Evolutionary conservation across 192 early-diverging fungal genomes (phyloP).

Genomic region (Mortierella hygrophila): DNA sequence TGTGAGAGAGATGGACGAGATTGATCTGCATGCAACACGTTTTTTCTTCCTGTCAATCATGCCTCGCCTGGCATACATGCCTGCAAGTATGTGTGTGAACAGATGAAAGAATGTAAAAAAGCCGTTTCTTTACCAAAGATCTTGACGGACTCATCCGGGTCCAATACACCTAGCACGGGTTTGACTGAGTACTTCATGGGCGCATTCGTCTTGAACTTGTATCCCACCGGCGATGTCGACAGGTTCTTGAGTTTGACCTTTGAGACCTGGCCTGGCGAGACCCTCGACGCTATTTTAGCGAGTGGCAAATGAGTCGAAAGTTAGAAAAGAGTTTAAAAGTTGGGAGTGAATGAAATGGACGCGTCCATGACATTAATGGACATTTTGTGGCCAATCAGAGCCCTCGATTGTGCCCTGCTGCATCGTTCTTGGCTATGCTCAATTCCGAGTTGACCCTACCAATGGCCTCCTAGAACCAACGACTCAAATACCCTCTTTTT

Average conservation of each 20-base stretch:
- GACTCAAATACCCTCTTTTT: not conserved
- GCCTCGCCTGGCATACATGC: not conserved
- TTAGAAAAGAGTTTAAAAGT: not conserved
- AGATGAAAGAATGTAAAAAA: not conserved
- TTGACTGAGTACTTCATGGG: conserved; percentile 59
- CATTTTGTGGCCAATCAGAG: conserved; percentile 14
- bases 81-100: not conserved
- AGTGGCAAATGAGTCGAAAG: not conserved
- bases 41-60: no score
- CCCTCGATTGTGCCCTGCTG: conserved; percentile 17
- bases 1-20: not conserved
- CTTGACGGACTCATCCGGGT: conserved; percentile 44
- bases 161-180: conserved; percentile 57
- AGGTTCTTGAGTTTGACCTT: conserved; percentile 42
- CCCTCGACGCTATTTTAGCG: conserved; percentile 7
- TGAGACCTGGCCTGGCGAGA: conserved; percentile 34
- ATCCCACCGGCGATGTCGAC: conserved; percentile 24
- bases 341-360: not conserved
- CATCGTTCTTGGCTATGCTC: conserved; percentile 6
- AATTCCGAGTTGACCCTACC: not conserved
- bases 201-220: conserved; percentile 62
- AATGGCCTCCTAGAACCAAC: not conserved
- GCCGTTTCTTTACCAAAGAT: conserved; percentile 48
- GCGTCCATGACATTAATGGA: not conserved
- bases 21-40: not conserved